Evolutionary conservation across 768 basidiomycete genomes (phyloP).

Genomic region (Mycena polygramma): DNA sequence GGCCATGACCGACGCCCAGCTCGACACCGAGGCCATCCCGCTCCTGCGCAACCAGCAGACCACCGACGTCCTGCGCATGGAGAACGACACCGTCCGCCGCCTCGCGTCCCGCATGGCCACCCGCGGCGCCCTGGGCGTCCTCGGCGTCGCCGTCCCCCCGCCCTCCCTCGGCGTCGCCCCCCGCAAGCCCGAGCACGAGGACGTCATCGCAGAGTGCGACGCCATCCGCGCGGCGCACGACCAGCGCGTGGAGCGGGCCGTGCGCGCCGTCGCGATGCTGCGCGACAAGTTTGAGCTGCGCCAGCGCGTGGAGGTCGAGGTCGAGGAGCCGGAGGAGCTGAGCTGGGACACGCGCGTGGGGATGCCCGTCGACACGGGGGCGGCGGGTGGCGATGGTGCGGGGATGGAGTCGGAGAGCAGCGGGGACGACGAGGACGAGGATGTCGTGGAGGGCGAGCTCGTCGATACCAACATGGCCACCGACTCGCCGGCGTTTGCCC

Average conservation of each 20-base stretch:
- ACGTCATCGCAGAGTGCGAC: slow-evolving; percentile 75
- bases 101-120: slow-evolving; percentile 77
- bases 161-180: slow-evolving; percentile 41
- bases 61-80: slow-evolving; percentile 77
- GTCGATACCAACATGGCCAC: slow-evolving; percentile 26
- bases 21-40: slow-evolving; percentile 81
- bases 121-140: slow-evolving; percentile 65
- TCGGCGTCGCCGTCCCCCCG: slow-evolving; percentile 54
- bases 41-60: slow-evolving; percentile 86
- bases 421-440: slow-evolving; percentile 55
- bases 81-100: slow-evolving; percentile 79
- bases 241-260: slow-evolving; percentile 79
- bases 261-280: slow-evolving; percentile 83
- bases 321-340: slow-evolving; percentile 84
- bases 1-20: slow-evolving; percentile 70
- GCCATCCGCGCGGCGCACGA: slow-evolving; percentile 81
- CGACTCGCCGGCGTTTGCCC: slow-evolving; percentile 28
- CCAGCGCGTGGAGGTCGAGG: slow-evolving; percentile 82
- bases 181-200: slow-evolving; percentile 67
- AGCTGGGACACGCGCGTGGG: slow-evolving; percentile 73
- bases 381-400: slow-evolving; percentile 37
- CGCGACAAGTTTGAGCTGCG: slow-evolving; percentile 88
- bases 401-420: slow-evolving; percentile 50
- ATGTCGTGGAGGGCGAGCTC: slow-evolving; percentile 46
- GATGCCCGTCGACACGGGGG: slow-evolving; percentile 35